A percentile compares a stretch with the other conserved stretches of the same genome.
Conservation (phyloP, 1,284 basidiomycete genomes). For the Bondarzewia mesenterica region DNA sequence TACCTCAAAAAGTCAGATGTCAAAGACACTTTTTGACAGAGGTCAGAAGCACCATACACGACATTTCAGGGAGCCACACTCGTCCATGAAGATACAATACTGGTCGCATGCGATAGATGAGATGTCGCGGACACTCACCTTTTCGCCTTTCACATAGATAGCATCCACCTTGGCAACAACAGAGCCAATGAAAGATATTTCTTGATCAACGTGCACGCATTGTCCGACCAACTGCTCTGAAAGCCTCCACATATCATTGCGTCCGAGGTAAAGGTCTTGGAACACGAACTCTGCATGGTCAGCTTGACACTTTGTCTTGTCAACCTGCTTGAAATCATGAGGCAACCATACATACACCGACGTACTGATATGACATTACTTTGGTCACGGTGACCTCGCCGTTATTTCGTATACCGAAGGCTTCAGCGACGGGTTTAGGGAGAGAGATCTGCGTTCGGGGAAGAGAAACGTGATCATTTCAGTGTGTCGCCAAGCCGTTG, state of each 20-base stretch:
- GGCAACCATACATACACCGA: slow-evolving; percentile 2
- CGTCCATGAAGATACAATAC: no score
- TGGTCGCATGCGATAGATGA: no score
- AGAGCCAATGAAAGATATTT: slow-evolving; percentile 70
- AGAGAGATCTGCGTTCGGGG: slow-evolving; percentile 60
- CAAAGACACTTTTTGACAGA: no score
- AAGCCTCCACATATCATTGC: slow-evolving; percentile 91
- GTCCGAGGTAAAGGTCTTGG: slow-evolving; percentile 86
- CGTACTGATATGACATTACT: slow-evolving; percentile 26
- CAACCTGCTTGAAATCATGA: slow-evolving; percentile 40
- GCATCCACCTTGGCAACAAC: slow-evolving; percentile 73
- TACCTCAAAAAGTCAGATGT: no score
- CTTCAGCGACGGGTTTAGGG: slow-evolving; percentile 60
- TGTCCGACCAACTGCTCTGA: slow-evolving; percentile 73
- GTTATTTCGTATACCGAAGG: slow-evolving; percentile 63
- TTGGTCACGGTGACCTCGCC: slow-evolving; percentile 64
- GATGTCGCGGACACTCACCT: slow-evolving; percentile 36
- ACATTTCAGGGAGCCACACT: no score
- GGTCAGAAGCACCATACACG: no score
- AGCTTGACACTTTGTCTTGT: slow-evolving; percentile 55
- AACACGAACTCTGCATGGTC: slow-evolving; percentile 87
- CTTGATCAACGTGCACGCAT: slow-evolving; percentile 63
- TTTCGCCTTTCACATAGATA: slow-evolving; percentile 61
- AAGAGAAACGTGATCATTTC: no score
- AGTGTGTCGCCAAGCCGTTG: background rate